These are phyloP conservation scores for Raddia guianensis DNA, from an alignment of 176 grass and related monocot genomes.

Conservation along the genomic window DNA sequence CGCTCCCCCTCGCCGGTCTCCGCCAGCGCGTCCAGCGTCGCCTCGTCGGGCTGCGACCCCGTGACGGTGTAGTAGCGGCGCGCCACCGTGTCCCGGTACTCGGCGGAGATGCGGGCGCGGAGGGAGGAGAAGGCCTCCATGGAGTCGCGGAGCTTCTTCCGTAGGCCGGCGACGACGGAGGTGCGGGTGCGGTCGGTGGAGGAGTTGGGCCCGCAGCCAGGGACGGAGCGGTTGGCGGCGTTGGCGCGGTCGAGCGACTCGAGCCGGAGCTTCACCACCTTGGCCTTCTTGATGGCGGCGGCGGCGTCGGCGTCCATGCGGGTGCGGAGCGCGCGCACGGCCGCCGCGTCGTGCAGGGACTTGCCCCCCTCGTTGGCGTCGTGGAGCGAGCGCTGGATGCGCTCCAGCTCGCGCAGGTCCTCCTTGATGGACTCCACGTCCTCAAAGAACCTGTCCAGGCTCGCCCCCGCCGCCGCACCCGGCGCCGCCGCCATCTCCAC, in stretches of 20 bases:
- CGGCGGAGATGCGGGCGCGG: slow-evolving; percentile 47
- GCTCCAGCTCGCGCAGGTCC: slow-evolving; percentile 81
- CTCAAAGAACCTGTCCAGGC: slow-evolving; percentile 82
- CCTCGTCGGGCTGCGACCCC: slow-evolving; percentile 64
- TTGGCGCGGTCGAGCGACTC: slow-evolving; percentile 96
- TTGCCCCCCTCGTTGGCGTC: slow-evolving; percentile 76
- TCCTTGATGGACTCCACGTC: slow-evolving; percentile 97
- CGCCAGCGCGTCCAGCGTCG: slow-evolving; percentile 68
- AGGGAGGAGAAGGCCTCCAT: slow-evolving; percentile 83
- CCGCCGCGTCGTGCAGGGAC: slow-evolving; percentile 79
- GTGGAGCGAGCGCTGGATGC: slow-evolving; percentile 68
- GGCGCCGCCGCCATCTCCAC: slow-evolving; percentile 60
- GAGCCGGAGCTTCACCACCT: slow-evolving; percentile 81
- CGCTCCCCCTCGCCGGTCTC: slow-evolving; percentile 76
- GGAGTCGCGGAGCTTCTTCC: slow-evolving; percentile 84
- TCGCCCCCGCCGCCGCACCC: slow-evolving; percentile 53
- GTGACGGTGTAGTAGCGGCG: slow-evolving; percentile 87
- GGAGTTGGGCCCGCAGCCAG: slow-evolving; percentile 56
- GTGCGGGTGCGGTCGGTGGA: slow-evolving; percentile 79
- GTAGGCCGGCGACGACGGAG: slow-evolving; percentile 77
- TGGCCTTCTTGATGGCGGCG: slow-evolving; percentile 85
- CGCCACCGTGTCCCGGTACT: slow-evolving; percentile 78
- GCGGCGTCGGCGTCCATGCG: slow-evolving; percentile 78
- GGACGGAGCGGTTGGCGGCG: slow-evolving; percentile 75
- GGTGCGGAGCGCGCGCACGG: slow-evolving; percentile 63